Evolutionary conservation across 192 early-diverging fungal species (phyloP).

Genomic region (Linnemannia elongata): DNA sequence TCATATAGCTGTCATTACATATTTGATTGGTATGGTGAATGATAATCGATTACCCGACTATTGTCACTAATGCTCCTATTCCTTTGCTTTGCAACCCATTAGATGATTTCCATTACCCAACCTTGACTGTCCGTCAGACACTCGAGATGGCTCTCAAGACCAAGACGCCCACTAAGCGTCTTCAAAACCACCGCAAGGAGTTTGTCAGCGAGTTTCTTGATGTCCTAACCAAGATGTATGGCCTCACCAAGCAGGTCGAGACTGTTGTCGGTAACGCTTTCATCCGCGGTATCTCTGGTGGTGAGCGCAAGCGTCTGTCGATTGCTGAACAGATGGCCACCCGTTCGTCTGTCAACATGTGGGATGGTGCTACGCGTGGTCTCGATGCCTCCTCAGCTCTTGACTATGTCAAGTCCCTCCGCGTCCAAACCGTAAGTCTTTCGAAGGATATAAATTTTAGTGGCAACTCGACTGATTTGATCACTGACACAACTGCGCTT

Average conservation of each 20-base stretch:
- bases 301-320: slow-evolving; percentile 83
- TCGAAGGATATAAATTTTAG: background rate
- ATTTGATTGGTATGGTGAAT: background rate
- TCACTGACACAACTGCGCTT: background rate
- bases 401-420: slow-evolving; percentile 82
- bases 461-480: background rate
- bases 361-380: slow-evolving; percentile 82
- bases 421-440: slow-evolving; percentile 68
- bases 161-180: slow-evolving; percentile 72
- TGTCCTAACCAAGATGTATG: slow-evolving; percentile 71
- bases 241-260: slow-evolving; percentile 74
- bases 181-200: slow-evolving; percentile 62
- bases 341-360: slow-evolving; percentile 66
- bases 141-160: slow-evolving; percentile 82
- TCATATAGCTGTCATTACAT: background rate
- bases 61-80: background rate
- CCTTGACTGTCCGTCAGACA: slow-evolving; percentile 84
- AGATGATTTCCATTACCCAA: slow-evolving; percentile 84
- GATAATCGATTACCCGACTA: background rate
- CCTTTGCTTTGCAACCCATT: background rate
- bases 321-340: slow-evolving; percentile 84
- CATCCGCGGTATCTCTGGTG: slow-evolving; percentile 84
- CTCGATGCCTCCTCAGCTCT: slow-evolving; percentile 87
- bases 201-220: slow-evolving; percentile 67
- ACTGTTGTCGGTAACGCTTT: slow-evolving; percentile 83